Evolutionary conservation across 108 stramenopile species (phyloP), one percentile per base, ranked within the genome.

Genomic region (Aurantiochytrium sp.): DNA sequence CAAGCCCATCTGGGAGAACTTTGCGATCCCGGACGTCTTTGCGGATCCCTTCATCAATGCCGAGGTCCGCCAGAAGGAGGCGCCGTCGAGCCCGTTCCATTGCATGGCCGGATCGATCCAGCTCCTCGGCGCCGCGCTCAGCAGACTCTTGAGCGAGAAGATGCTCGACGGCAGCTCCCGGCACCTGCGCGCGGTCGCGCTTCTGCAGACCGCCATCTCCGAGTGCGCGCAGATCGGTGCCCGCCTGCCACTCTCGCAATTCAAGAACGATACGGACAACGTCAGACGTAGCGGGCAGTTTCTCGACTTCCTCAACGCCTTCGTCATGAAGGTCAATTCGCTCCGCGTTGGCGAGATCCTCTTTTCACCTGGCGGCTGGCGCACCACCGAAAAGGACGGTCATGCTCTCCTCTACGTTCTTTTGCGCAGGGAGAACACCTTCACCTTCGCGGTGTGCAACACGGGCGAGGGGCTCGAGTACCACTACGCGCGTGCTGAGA

Each of bases 291-390:
- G 42, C 42, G 73, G 21, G 36, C 73, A 81, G 73, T 81, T 48
- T 81, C 45, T 81, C 27, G 73, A 81, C 73, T 81, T 81, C 24
- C 45, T 81, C 27, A 81, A 81, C 24, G 73, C 45, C 45, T 81
- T 81, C 32, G 73, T 81, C 39, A 81, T 81, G 73, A 81, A 81
- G 24, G 73, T 81, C 27, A 81, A 81, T 24, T 41, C 42, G 45
- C 45, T 81, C 12, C 39, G 73, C n/a, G 73, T 81, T 24, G 73
- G 73, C 12, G 73, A 81, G 30, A 24, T 81, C 27, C 73, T 81
- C 73, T 81, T 81, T 81, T 81, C 73, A 6, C 73, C 73, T 27
- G 73, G 73, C 30, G 73, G 73, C 6, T 81, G 73, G 73, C 73
- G 73, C 3, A 48, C 45, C 2, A 48, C 39, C 8, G 73, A 81